Evolutionary conservation across 2,329 filamentous ascomycete species (phyloP).

Genomic region (Drechslerella dactyloides): DNA sequence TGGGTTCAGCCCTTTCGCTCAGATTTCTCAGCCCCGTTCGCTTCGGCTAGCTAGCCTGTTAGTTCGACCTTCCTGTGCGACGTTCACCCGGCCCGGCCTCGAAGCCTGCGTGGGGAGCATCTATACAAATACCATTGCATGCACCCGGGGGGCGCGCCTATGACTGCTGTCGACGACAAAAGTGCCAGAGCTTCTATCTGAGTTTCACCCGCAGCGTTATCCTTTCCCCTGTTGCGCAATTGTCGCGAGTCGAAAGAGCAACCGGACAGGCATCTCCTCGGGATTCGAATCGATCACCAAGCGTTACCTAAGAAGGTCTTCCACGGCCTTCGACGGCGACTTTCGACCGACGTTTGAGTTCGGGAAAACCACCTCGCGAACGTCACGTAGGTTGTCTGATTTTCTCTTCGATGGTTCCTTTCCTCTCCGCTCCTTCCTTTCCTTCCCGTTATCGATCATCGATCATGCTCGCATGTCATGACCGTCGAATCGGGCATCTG

Average conservation of each 20-base stretch:
- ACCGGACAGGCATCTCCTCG: neutral
- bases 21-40: constrained; percentile 39
- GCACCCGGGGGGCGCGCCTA: no score
- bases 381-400: neutral
- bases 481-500: constrained; percentile 21
- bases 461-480: constrained; percentile 4
- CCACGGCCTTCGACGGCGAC: neutral
- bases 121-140: no score
- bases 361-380: neutral
- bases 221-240: constrained; percentile 5
- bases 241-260: constrained; percentile 5
- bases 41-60: constrained; percentile 29
- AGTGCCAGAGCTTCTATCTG: neutral
- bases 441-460: constrained; percentile 4
- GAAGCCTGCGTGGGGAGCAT: neutral
- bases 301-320: neutral
- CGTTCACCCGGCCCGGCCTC: neutral
- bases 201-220: neutral
- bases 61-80: constrained; percentile 9
- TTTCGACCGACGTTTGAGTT: neutral
- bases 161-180: neutral
- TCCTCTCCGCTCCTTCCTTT: neutral
- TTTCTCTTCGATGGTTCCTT: constrained; percentile 1
- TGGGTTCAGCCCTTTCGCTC: constrained; percentile 20
- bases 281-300: neutral